Base-by-base conservation (phyloP, 164 flowering plant genomes). In the Umbellularia californica region DNA sequence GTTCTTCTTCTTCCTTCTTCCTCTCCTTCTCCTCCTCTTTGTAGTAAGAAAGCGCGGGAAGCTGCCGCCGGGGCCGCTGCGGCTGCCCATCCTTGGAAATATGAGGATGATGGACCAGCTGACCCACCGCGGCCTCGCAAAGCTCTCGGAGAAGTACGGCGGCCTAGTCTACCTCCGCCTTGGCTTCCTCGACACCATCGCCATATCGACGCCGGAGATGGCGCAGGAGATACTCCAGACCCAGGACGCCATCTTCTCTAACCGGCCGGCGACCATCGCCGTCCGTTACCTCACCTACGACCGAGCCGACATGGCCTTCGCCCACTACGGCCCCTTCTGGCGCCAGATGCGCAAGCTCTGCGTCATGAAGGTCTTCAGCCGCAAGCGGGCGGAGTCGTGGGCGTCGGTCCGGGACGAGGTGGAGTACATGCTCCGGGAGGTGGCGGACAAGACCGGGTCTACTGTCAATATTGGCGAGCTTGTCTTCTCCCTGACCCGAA, bases 261-360 rank as follows among this genome's bases (percentile, higher is more conserved):
- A 90, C 80, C 84, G 97, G 1, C 97, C 98, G 0, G 90, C 92
- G 22, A 87, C 85, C 2, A 73, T 85, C 3, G 92, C 95, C 70
- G 89, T 90, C 64, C 83, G 80, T 15, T 94, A 90, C 81, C 79
- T 91, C 3, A 90, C 94, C 0, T 94, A 92, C 72, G 86, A 90
- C 76, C 82, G 90, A 0, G 90, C 97, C 0, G 96, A 94, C 82
- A 89, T 94, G 97, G 93, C 95, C 0, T 92, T 91, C 69, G 92
- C 97, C 2, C 79, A 87, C 79, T 94, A 94, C 80, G 98, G 98
- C 13, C 97, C 97, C 2, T 90, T 89, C 74, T 94, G 97, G 97
- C 85, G 97, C 17, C 95, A 94, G 85, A 91, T 91, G 93, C 81
- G 98, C 0, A 94, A 94, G 82, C 70, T 94, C 14, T 94, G 93